Conservation (phyloP, 352 stramenopile species). For the Phytophthora palmivora region DNA sequence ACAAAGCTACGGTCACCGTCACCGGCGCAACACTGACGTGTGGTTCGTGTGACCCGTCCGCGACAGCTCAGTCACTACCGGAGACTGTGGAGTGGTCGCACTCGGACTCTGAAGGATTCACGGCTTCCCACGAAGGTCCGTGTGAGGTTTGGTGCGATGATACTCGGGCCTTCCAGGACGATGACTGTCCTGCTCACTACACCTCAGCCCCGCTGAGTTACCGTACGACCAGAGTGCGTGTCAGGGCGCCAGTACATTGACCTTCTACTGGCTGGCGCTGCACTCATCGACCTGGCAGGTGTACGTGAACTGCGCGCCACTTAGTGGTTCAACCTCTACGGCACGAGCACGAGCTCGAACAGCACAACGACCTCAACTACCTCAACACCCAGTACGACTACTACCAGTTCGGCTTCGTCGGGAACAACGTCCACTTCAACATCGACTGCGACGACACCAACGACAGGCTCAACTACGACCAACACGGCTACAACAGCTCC, state of each 20-base stretch:
- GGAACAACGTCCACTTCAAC: slow-evolving; percentile 15
- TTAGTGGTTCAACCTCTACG: slow-evolving; percentile 24
- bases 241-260: slow-evolving; percentile 34
- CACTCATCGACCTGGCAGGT: slow-evolving; percentile 48
- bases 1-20: slow-evolving; percentile 21
- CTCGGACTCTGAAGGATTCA: slow-evolving; percentile 39
- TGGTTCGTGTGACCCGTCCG: slow-evolving; percentile 31
- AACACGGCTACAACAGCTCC: slow-evolving; percentile 4
- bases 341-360: slow-evolving; percentile 13
- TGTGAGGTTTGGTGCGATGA: slow-evolving; percentile 60
- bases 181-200: slow-evolving; percentile 47
- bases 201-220: slow-evolving; percentile 35
- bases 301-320: slow-evolving; percentile 40
- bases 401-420: slow-evolving; percentile 9
- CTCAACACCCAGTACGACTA: slow-evolving; percentile 14
- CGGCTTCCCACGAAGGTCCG: slow-evolving; percentile 44
- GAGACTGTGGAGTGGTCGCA: slow-evolving; percentile 36
- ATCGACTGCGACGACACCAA: slow-evolving; percentile 19
- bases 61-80: slow-evolving; percentile 30
- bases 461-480: slow-evolving; percentile 10
- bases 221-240: slow-evolving; percentile 46
- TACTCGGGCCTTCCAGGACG: slow-evolving; percentile 43
- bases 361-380: slow-evolving; percentile 16
- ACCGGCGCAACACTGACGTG: slow-evolving; percentile 34
- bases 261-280: slow-evolving; percentile 47